Percentiles rank a stretch among this genome's conserved stretches.
Evolutionary conservation across 805 yeast species (phyloP).

Genomic region (Dipodascopsis uninucleata): DNA sequence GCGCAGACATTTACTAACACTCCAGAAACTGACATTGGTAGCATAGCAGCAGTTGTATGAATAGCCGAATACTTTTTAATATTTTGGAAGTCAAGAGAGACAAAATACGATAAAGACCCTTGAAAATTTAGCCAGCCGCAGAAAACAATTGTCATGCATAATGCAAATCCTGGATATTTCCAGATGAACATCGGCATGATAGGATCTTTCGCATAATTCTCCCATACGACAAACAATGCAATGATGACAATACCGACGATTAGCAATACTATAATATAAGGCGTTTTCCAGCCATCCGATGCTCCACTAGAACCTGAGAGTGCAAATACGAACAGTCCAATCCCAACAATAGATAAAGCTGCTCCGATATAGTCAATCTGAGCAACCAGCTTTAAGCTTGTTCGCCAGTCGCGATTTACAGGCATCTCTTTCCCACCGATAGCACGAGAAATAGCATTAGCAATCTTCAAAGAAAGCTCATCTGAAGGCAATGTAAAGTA

Average conservation of each 20-base stretch:
- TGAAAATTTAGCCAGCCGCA: constrained; percentile 44
- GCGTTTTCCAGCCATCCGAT: constrained; percentile 44
- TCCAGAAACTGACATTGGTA: constrained; percentile 46
- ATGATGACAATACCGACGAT: constrained; percentile 42
- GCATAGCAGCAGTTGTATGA: constrained; percentile 44
- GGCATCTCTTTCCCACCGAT: constrained; percentile 33
- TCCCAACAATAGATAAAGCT: constrained; percentile 41
- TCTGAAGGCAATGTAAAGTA: constrained; percentile 41
- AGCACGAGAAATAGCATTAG: constrained; percentile 1
- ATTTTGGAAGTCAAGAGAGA: constrained; percentile 44
- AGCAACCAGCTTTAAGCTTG: constrained; percentile 38
- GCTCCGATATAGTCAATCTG: constrained; percentile 47
- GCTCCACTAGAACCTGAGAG: constrained; percentile 45
- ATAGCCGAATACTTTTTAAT: constrained; percentile 40
- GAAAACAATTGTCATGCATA: constrained; percentile 39
- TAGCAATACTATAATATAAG: constrained; percentile 45
- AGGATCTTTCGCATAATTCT: constrained; percentile 40
- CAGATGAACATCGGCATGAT: constrained; percentile 48
- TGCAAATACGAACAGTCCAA: constrained; percentile 45
- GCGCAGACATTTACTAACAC: constrained; percentile 44
- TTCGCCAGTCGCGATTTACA: constrained; percentile 42
- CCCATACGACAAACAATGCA: constrained; percentile 40
- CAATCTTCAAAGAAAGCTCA: constrained; percentile 7
- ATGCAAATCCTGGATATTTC: constrained; percentile 40
- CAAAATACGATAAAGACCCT: constrained; percentile 42